Percentiles rank a stretch among this genome's conserved stretches.
Conservation (phyloP, 441 rosid genomes). For the Populus trichocarpa region DNA sequence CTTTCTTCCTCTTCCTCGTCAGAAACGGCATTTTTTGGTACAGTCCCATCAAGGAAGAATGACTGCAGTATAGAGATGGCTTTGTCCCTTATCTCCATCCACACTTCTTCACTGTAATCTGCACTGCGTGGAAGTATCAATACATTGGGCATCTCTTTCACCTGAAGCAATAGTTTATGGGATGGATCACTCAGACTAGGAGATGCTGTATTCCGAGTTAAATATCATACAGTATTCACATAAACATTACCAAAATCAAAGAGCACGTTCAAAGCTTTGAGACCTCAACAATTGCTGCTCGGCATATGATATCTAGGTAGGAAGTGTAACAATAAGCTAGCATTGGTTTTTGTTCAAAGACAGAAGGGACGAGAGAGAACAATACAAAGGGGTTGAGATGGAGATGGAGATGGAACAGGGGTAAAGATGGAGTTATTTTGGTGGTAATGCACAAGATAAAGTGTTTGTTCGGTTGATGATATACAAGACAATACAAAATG, state of each 20-base stretch:
- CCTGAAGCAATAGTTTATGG: constrained; percentile 41
- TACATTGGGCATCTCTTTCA: constrained; percentile 99
- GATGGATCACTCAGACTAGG: constrained; percentile 4
- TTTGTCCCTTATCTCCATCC: constrained; percentile 97
- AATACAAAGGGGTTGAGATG: not conserved
- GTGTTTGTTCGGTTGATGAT: not conserved
- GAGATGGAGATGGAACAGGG: not conserved
- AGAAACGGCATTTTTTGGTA: constrained; percentile 69
- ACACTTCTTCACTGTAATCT: constrained; percentile 98
- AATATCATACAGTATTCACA: not conserved
- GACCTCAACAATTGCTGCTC: not conserved
- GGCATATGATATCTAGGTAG: not conserved
- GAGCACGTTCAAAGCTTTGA: not conserved
- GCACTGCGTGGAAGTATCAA: constrained; percentile 96
- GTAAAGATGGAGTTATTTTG: not conserved
- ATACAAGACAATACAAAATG: not conserved
- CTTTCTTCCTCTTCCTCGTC: constrained; percentile 74
- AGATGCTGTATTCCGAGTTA: not conserved
- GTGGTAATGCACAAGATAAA: not conserved
- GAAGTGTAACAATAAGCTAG: not conserved
- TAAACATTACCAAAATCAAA: not conserved
- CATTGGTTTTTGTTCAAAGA: not conserved
- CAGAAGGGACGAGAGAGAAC: not conserved
- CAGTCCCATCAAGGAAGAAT: constrained; percentile 69
- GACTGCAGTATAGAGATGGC: constrained; percentile 79